Evolutionary conservation across 257 asterid genomes (phyloP), one percentile per base, ranked within the genome.

Genomic region (Forsythia suspensa): DNA sequence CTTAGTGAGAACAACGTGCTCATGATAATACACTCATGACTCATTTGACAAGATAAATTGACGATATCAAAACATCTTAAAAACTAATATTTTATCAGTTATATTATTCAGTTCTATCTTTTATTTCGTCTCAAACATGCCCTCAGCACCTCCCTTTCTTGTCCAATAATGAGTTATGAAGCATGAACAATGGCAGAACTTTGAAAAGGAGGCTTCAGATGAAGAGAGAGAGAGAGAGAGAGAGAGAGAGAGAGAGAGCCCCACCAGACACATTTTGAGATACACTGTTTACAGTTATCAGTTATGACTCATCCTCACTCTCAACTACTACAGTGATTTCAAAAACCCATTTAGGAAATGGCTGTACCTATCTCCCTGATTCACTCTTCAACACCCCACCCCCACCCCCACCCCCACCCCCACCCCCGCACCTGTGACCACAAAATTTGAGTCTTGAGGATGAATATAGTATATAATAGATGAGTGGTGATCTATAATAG

Each of bases 281-380:
- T 46, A 12, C 68, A 81, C 71, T 63, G 59, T 81, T 81, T 59
- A 40, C 43, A 15, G 52, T n/a, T 41, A 43, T 67, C 69, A 41
- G 20, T 61, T 81, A 48, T 38, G 43, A 34, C 38, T 10, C 8
- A 3, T 13, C 3, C 40, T 75, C 40, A 38, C 52, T 43, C 57
- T 39, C 20, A 57, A 39, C 61, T 52, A 38, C 43, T 52, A 38
- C 43, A 16, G 3, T n/a, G 40, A 36, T 38, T 55, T 7, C 52
- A 46, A 71, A 44, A 46, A 67, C 77, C 76, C 77, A 39, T 78
- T 6, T 37, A 3, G 10, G 4, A 66, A 13, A 55, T 61, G 81
- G 81, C 2, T 8, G 15, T 7, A 20, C 37, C 37, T 10, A 6
- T 81, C 79, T 77, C 68, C 84, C n/a, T 48, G 78, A 44, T 65